phyloP scores from a whole-genome alignment of 805 yeast genomes.

The Suhomyces kilbournensis region DNA sequence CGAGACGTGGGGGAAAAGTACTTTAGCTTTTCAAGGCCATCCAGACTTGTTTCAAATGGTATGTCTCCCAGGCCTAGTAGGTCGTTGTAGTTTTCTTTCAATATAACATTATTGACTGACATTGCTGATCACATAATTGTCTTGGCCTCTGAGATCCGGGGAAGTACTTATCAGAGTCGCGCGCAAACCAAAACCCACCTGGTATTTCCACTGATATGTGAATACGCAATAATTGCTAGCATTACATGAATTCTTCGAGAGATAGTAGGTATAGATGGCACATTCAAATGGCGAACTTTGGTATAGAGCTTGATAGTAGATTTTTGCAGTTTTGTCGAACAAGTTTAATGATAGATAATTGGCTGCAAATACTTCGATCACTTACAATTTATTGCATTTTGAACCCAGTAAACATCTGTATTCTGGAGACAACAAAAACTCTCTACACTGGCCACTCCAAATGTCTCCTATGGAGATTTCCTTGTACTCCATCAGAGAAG shows the following conservation, averaged over 20 bases:
- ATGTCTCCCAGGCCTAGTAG: slow-evolving; percentile 3
- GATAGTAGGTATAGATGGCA: too few species aligned
- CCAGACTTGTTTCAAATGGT: slow-evolving; percentile 19
- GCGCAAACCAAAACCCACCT: neutral
- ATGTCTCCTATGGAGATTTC: too few species aligned
- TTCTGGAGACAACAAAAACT: neutral
- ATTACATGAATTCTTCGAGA: too few species aligned
- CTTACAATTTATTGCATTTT: too few species aligned
- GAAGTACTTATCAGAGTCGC: neutral
- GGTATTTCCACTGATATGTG: too few species aligned
- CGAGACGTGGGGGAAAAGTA: slow-evolving; percentile 18
- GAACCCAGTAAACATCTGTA: too few species aligned
- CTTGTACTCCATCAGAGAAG: too few species aligned
- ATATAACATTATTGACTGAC: slow-evolving; percentile 28
- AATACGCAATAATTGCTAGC: too few species aligned
- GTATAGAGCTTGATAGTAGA: neutral
- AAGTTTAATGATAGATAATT: neutral
- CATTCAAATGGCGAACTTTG: too few species aligned
- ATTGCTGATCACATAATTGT: slow-evolving; percentile 10
- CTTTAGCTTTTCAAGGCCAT: slow-evolving; percentile 17
- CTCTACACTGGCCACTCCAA: neutral
- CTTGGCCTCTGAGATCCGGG: neutral
- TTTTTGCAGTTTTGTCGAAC: too few species aligned
- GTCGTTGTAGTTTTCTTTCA: slow-evolving; percentile 13
- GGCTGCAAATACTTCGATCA: too few species aligned